Evolutionary conservation across 2,329 filamentous ascomycete species (phyloP).

Genomic region (Pyricularia pennisetigena): DNA sequence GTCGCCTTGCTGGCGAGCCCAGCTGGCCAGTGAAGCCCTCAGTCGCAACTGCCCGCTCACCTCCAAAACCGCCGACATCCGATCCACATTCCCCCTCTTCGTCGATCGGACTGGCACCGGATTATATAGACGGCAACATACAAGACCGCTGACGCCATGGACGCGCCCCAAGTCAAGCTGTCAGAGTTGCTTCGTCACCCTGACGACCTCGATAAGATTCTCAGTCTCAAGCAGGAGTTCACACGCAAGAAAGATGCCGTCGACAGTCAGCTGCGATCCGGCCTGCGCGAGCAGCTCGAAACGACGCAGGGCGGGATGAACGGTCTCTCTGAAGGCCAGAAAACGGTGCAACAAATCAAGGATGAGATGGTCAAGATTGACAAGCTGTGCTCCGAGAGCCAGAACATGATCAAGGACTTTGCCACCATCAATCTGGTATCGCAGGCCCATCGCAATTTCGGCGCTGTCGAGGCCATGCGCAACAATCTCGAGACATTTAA

Average conservation of each 20-base stretch:
- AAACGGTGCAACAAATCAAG: slow-evolving; percentile 85
- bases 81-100: background rate
- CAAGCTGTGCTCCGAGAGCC: slow-evolving; percentile 90
- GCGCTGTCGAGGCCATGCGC: slow-evolving; percentile 88
- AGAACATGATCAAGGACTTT: slow-evolving; percentile 96
- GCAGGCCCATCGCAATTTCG: slow-evolving; percentile 93
- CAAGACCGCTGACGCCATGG: slow-evolving; percentile 32
- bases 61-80: background rate
- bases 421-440: slow-evolving; percentile 84
- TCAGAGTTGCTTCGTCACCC: slow-evolving; percentile 89
- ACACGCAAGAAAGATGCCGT: slow-evolving; percentile 86
- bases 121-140: background rate
- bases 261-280: slow-evolving; percentile 80
- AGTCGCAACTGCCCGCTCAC: background rate
- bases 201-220: slow-evolving; percentile 95
- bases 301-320: slow-evolving; percentile 90
- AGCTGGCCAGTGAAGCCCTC: background rate
- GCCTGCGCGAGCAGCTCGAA: slow-evolving; percentile 85
- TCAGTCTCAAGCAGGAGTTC: slow-evolving; percentile 83
- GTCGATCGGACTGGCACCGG: background rate
- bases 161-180: slow-evolving; percentile 67
- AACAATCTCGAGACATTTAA: slow-evolving; percentile 82
- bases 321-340: slow-evolving; percentile 80
- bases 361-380: slow-evolving; percentile 99
- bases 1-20: background rate